Base-by-base conservation (phyloP, 2,329 filamentous ascomycete species). In the Claviceps cyperi region DNA sequence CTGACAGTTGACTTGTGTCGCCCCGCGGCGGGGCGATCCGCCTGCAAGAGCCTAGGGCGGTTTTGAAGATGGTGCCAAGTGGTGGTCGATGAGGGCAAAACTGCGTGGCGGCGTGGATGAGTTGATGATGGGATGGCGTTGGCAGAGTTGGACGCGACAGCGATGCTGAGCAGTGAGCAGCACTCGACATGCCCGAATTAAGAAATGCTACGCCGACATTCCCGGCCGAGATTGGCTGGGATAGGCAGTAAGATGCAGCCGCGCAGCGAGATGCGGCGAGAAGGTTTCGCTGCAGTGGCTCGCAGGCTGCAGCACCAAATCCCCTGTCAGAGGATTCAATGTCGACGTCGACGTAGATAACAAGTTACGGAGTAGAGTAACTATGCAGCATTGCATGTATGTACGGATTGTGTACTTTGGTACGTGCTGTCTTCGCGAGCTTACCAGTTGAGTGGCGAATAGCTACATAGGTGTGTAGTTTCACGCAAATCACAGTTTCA, bases 181-280 rank as follows among this genome's bases (percentile, higher is more conserved):
- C 60, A 52, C 60, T 52, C 43, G 54, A 55, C 63, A 69, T 67
- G 60, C 59, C 56, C 53, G 49, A 36, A 43, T 35, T 46, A 41
- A 49, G 50, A 40, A 48, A 48, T 40, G 35, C 50, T 40, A 45
- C 22, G 48, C 43, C 45, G 40, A 32, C 17, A 35, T 24, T 14
- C 35, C 38, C 9, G 49, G 15, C 28, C 19, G 36, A 37, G 43
- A 41, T 46, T 50, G 48, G 48, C 43, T 46, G 36, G 9, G 41
- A n/a, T 22, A 24, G 41, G 22, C 21, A 43, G 14, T 14, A 22
- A 43, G 22, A 24, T 43, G 22, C 22, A n/a, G 15, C 24, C 19
- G 21, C 24, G 22, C 21, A 15, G 15, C 43, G 11, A 44, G 24
- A 24, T 17, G 24, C 28, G 24, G 15, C 43, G 47, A 19, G n/a